Evolutionary conservation across 495 filamentous ascomycete species (phyloP), one percentile per base, ranked within the genome.

Genomic region (Polyplosphaeria fusca): DNA sequence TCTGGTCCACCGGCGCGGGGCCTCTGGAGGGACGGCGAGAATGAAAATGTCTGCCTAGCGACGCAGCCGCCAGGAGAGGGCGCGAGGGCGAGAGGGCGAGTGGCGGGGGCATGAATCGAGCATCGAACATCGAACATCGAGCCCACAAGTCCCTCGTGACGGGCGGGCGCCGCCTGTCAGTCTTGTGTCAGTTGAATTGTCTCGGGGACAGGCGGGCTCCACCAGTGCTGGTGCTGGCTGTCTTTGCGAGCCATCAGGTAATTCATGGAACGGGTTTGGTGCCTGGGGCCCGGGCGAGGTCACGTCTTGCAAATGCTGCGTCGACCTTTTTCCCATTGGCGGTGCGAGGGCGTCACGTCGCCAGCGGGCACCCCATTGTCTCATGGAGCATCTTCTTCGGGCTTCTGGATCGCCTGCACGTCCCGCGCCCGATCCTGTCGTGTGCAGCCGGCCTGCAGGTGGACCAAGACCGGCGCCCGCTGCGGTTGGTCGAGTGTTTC

Each of bases 401-500:
- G 46, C 42, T 60, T 60, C 61, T 63, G 55, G 50, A 58, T 58
- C 47, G 49, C 27, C 37, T 57, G 52, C 47, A 48, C 5, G 40
- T 37, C 26, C 23, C 39, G 16, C 18, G 18, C 13, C 5, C 52
- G 58, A 22, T 51, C 58, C 58, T 61, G 50, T 61, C 58, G 51
- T 14, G 22, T 24, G 51, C 55, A 37, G 32, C 41, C 20, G 40
- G 35, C 41, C 44, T 38, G 38, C 47, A 58, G 60, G 60, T 53
- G 52, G n/a, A n/a, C 52, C 60, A 41, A 45, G 59, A 58, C 60
- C 35, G 28, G 41, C 47, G 23, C 30, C 9, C 22, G 44, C 9
- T 7, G 28, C 39, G 48, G 63, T 66, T 66, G 64, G 62, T 23
- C 46, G 13, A 48, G 43, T 60, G 59, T 62, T 66, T 65, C 52